Evolutionary conservation across 768 basidiomycete genomes (phyloP).

Genomic region (Macrolepiota albuminosa): DNA sequence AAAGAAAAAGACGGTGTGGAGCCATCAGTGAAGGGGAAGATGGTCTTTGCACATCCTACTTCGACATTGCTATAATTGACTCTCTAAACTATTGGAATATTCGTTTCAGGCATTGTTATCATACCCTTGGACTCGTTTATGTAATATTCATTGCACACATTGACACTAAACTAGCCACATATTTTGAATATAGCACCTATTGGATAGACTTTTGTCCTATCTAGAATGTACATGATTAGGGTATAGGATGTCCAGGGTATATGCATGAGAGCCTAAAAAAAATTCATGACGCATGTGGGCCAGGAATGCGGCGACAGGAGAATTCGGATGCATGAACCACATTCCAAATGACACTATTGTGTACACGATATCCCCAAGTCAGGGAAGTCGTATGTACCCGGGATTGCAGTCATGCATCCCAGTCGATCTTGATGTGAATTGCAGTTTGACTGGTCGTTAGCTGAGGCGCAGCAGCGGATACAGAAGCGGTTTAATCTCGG

Average conservation of each 20-base stretch:
- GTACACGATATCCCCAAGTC: slow-evolving; percentile 12
- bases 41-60: slow-evolving; percentile 34
- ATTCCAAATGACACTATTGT: background rate
- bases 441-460: slow-evolving; percentile 41
- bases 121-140: background rate
- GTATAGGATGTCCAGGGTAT: slow-evolving; percentile 9
- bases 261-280: background rate
- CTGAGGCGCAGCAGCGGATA: slow-evolving; percentile 38
- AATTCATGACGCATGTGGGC: background rate
- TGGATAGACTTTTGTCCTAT: slow-evolving; percentile 4
- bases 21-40: slow-evolving; percentile 35
- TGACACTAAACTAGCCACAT: background rate
- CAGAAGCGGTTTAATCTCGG: slow-evolving; percentile 43
- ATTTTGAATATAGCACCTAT: background rate
- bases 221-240: slow-evolving; percentile 7
- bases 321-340: background rate
- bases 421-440: slow-evolving; percentile 45
- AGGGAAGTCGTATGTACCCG: slow-evolving; percentile 43
- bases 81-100: background rate
- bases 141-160: background rate
- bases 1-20: slow-evolving; percentile 13
- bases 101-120: background rate
- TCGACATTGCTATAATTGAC: background rate
- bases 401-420: slow-evolving; percentile 38
- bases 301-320: background rate